Base-by-base conservation (phyloP, 352 stramenopile genomes). In the Pythium catenulatum region DNA sequence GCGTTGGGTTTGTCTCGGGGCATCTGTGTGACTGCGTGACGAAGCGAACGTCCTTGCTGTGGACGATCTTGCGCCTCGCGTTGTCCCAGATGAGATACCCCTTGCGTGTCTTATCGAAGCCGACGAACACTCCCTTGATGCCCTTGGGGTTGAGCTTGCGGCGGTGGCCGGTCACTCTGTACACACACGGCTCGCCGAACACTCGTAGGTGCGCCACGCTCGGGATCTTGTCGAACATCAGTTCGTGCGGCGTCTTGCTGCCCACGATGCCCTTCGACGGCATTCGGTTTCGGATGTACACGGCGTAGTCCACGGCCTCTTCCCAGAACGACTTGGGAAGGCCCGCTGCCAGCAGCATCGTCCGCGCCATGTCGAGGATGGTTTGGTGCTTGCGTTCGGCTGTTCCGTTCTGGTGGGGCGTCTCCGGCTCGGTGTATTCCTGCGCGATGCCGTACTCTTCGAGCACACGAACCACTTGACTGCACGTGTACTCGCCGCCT, bases 171-270 rank as follows among this genome's bases (percentile, higher is more conserved):
- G 15, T 63, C n/a, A n/a, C n/a, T n/a, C 23, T 73, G 56, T 2
- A 63, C 41, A 34, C 30, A 74, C 30, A 13, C 41, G 7, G 30
- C 8, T 25, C 25, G 1, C 56, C 74, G 23, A 50, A 74, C 48
- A 36, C 74, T 1, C 66, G n/a, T 11, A 75, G 32, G 25, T 79
- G 68, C 19, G 79, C 50, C 4, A 79, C 4, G 25, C 79, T 50
- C 11, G 78, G 50, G 14, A 68, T 74, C 19, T 45, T n/a, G 2
- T 30, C 78, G 30, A 85, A 85, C 50, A 80, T 68, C 58, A 48
- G 41, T 36, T 80, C 27, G 27, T 68, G 75, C 25, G 66, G 69
- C 2, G 36, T 75, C 3, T 34, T 13, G 7, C 21, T 36, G 13
- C 32, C 32, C 0, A 34, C 11, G n/a, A n/a, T n/a, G n/a, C n/a